Base-by-base conservation (phyloP, 495 filamentous ascomycete genomes). In the Penicillium mononematosum region DNA sequence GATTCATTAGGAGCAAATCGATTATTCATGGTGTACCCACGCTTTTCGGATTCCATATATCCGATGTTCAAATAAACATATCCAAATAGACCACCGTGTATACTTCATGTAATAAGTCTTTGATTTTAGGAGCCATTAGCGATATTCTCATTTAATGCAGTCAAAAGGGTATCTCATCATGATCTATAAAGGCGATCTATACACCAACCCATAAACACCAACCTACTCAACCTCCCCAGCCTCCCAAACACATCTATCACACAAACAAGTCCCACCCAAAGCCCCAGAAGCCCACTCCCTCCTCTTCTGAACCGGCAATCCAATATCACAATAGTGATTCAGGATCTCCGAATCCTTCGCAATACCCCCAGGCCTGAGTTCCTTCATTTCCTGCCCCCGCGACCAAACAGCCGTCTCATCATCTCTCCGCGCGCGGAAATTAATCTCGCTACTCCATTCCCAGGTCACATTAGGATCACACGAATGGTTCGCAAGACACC, bases 311-410 rank as follows among this genome's bases (percentile, higher is more conserved):
- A 96, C 91, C 7, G 78, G 77, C 63, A 98, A 63, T 17, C 83
- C 77, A 52, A 96, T 84, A 74, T 98, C 94, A 67, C 92, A 96
- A 71, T 98, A 98, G 75, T 97, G 93, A 65, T 88, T 96, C 56
- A 95, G 60, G 31, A 97, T 83, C 75, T 98, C 93, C 62, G 94
- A 81, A 2, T 90, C 91, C 54, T 82, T 83, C 61, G 72, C 78
- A 58, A 98, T 84, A 0, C 88, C 89, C 0, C 77, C 53, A 68
- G 56, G 45, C 66, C 53, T 53, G 58, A 66, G 20, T 7, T 53
- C 58, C 44, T 56, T 65, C 44, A 47, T 61, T 38, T 61, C 62
- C 11, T 34, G 12, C 56, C 54, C 62, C 32, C 69, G 70, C 61
- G 64, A 71, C 75, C 77, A 85, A 55, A 66, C 72, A 45, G 77